phyloP scores from a whole-genome alignment of 306 rosid genomes.

The Rubus idaeus region DNA sequence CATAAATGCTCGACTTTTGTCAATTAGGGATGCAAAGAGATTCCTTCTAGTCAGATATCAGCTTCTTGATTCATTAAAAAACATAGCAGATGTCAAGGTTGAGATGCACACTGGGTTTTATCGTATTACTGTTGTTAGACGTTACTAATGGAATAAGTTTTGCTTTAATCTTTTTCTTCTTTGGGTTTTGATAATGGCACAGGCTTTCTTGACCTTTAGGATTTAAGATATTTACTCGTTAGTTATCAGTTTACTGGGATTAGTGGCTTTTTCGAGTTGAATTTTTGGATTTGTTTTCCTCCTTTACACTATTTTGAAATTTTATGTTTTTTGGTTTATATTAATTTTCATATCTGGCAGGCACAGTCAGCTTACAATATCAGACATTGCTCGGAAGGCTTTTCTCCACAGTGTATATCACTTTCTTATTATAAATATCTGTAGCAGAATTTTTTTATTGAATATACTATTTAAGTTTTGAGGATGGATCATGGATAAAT shows the following conservation, averaged over 20 bases:
- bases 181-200: constrained; percentile 8
- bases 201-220: neutral
- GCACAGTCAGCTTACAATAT: constrained; percentile 73
- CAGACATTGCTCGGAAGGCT: constrained; percentile 97
- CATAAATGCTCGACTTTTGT: neutral
- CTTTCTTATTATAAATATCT: constrained; percentile 18
- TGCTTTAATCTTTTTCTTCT: neutral
- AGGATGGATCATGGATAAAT: constrained; percentile 2
- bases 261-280: neutral
- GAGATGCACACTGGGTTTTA: neutral
- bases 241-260: neutral
- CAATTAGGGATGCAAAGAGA: neutral
- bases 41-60: constrained; percentile 5
- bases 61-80: neutral
- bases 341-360: constrained; percentile 48
- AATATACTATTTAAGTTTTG: constrained; percentile 11
- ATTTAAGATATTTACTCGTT: neutral
- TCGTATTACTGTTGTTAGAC: neutral
- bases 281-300: constrained; percentile 7
- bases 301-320: constrained; percentile 8
- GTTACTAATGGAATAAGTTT: neutral
- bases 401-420: constrained; percentile 89
- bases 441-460: neutral
- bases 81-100: neutral
- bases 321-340: constrained; percentile 19